Percentiles rank a stretch among this genome's conserved stretches.
phyloP scores from a whole-genome alignment of 2,329 filamentous ascomycete genomes.

The Venturia effusa region DNA sequence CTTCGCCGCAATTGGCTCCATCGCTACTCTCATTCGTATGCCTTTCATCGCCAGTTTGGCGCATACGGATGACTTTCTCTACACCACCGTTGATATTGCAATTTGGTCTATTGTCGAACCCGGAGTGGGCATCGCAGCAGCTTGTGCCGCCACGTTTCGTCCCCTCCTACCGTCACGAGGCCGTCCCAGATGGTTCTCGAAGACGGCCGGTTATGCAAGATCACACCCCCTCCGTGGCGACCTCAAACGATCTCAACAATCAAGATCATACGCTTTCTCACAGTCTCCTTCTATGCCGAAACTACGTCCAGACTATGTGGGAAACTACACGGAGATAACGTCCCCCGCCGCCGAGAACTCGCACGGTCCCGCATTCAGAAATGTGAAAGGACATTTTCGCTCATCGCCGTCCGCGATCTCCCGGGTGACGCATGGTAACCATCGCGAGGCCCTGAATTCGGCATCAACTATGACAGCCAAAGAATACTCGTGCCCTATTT shows the following conservation, averaged over 20 bases:
- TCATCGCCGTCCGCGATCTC: background rate
- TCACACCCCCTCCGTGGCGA: background rate
- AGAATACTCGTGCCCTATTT: background rate
- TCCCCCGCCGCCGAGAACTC: background rate
- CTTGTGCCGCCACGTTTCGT: constrained; percentile 23
- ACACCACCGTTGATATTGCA: constrained; percentile 17
- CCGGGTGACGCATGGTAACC: background rate
- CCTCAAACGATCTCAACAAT: background rate
- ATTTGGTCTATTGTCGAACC: constrained; percentile 25
- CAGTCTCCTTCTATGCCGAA: background rate
- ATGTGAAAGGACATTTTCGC: background rate
- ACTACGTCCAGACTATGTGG: constrained; percentile 3
- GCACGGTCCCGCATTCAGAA: background rate
- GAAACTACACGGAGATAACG: constrained; percentile 6
- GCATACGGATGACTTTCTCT: constrained; percentile 28
- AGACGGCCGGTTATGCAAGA: background rate
- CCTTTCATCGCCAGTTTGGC: constrained; percentile 30
- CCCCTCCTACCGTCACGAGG: constrained; percentile 18
- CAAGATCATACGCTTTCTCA: background rate
- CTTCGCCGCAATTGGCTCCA: constrained; percentile 17
- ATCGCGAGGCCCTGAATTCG: background rate
- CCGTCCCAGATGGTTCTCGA: background rate
- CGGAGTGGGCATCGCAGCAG: constrained; percentile 26
- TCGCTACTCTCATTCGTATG: constrained; percentile 34
- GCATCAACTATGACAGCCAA: background rate